Evolutionary conservation across 371 early-diverging fungal species (phyloP), one percentile per base, ranked within the genome.

Genomic region (Mucor lusitanicus): DNA sequence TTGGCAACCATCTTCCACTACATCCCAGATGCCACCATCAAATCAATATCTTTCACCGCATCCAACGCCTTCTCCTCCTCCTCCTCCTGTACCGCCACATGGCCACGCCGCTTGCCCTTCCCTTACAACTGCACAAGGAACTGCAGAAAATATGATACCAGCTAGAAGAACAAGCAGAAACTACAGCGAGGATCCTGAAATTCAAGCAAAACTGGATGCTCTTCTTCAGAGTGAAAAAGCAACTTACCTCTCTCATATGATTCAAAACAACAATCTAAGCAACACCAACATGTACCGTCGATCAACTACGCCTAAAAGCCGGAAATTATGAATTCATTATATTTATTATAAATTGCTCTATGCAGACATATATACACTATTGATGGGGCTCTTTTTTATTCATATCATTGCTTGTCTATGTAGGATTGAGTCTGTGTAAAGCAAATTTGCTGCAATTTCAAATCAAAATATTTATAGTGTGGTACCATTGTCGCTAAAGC

Each of bases 101-200:
- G 9, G 21, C 39, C 17, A 15, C 28, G 12, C 30, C n/a, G 55
- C 30, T 15, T 30, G 17, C 15, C 30, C 30, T 30, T 30, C 30
- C 6, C 30, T 3, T 30, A 2, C 30, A 30, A 12, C 37, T 30
- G 53, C 59, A n/a, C 48, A 46, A 6, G 27, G 3, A 1, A 54
- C 17, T 3, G 9, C 39, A 39, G 55, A 42, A 13, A 40, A 69
- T 23, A 37, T n/a, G 28, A 73, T 73, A 63, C 73, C 73, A 25
- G 64, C 62, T 11, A 55, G 74, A 54, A 70, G 74, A 65, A 70
- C 70, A 40, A 74, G 74, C 48, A 63, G 65, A 39, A 70, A 70
- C n/a, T 74, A 74, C 37, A 30, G 62, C 17, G 40, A 67, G 8
- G 65, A 74, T 58, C 74, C 74, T 1, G 65, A 64, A 40, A 64